Conservation (phyloP, 257 asterid species). For the Gardenia jasminoides region DNA sequence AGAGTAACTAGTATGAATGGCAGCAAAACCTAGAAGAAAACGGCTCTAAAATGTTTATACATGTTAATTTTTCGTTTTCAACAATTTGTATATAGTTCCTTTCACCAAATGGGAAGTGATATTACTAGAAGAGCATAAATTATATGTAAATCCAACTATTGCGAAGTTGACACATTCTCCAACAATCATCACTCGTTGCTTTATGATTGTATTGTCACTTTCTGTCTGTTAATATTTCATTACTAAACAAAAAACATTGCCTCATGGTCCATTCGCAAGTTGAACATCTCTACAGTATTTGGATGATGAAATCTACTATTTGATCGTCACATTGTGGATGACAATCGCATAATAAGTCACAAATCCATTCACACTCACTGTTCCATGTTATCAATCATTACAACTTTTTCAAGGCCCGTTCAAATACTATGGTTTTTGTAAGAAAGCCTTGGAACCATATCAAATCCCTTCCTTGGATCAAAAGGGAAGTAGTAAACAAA, state of each 20-base stretch:
- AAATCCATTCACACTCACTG: background rate
- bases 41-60: too few species aligned
- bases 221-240: background rate
- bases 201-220: slow-evolving; percentile 17
- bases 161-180: slow-evolving; percentile 10
- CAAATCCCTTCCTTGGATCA: background rate
- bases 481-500: slow-evolving; percentile 3
- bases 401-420: background rate
- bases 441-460: background rate
- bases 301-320: background rate
- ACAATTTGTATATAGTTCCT: background rate
- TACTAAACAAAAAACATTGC: background rate
- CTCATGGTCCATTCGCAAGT: background rate
- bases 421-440: too few species aligned
- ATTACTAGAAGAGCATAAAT: background rate
- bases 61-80: too few species aligned
- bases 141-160: background rate
- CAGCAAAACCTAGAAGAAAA: too few species aligned
- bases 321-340: slow-evolving; percentile 4
- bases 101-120: background rate
- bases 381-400: slow-evolving; percentile 12
- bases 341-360: background rate
- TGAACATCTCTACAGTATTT: background rate
- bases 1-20: too few species aligned
- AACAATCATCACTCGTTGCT: slow-evolving; percentile 1